Percentiles rank a stretch among this genome's conserved stretches.
Evolutionary conservation across 1,284 basidiomycete species (phyloP).

Genomic region (Rhizoctonia solani): DNA sequence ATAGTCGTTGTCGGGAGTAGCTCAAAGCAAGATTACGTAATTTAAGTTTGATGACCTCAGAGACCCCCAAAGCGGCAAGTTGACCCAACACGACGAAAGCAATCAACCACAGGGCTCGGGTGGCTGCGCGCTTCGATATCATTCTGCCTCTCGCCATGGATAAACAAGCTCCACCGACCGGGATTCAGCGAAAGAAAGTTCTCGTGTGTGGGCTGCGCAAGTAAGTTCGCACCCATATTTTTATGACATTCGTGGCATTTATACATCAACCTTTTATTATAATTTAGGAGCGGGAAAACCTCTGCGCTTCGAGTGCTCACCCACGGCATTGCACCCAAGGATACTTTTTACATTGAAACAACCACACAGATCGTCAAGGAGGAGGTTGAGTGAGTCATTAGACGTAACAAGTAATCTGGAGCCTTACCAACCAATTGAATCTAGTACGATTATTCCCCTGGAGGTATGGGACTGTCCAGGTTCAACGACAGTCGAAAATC

Average conservation of each 20-base stretch:
- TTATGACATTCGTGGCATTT: slow-evolving; percentile 26
- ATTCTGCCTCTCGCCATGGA: not conserved
- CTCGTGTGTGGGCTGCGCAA: slow-evolving; percentile 77
- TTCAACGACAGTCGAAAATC: slow-evolving; percentile 73
- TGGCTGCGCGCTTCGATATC: not conserved
- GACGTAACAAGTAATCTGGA: not conserved
- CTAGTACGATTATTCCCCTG: slow-evolving; percentile 86
- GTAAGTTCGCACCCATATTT: slow-evolving; percentile 49
- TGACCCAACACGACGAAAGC: not conserved
- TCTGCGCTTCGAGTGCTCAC: slow-evolving; percentile 92
- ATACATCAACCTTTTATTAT: slow-evolving; percentile 21
- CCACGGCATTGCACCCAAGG: slow-evolving; percentile 79
- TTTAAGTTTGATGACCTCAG: not conserved
- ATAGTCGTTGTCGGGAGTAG: not conserved
- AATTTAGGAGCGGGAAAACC: slow-evolving; percentile 83
- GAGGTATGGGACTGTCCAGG: slow-evolving; percentile 97
- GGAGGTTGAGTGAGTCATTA: slow-evolving; percentile 72
- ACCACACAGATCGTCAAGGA: slow-evolving; percentile 78
- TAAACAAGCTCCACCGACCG: slow-evolving; percentile 19
- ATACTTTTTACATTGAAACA: slow-evolving; percentile 90
- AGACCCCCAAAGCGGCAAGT: not conserved
- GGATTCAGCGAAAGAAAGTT: slow-evolving; percentile 55
- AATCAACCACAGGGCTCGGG: not conserved
- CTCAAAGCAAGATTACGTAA: not conserved
- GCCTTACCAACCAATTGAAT: not conserved